These are phyloP conservation scores for Rubus idaeus DNA, from an alignment of 306 rosid species.

Conservation along the genomic window DNA sequence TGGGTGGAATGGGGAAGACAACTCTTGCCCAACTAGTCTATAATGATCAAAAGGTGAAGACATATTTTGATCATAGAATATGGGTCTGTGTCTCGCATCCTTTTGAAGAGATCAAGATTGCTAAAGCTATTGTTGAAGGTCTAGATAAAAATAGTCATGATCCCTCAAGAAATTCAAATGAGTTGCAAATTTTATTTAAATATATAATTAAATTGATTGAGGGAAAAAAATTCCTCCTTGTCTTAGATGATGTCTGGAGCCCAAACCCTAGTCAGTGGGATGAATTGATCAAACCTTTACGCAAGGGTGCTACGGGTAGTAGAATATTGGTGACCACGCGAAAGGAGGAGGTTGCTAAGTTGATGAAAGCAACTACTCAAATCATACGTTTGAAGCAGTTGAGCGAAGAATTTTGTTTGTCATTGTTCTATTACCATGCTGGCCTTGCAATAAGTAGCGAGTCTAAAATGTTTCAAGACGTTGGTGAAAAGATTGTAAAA, in stretches of 20 bases:
- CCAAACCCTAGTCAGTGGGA: neutral
- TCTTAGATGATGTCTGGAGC: conserved; percentile 29
- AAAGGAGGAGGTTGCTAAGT: neutral
- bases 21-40: conserved; percentile 4
- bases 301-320: neutral
- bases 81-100: conserved; percentile 19
- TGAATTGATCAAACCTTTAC: neutral
- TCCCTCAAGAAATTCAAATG: neutral
- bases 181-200: neutral
- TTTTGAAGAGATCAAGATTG: neutral
- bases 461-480: neutral
- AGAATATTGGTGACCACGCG: conserved; percentile 16
- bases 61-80: neutral
- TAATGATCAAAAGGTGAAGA: neutral
- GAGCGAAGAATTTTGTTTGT: neutral
- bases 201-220: neutral
- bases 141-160: neutral
- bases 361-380: neutral
- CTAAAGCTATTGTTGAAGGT: neutral
- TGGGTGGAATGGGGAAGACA: neutral
- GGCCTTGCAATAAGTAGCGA: neutral
- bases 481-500: neutral
- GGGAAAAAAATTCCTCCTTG: conserved; percentile 11
- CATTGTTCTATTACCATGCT: neutral
- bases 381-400: neutral